Evolutionary conservation across 768 basidiomycete genomes (phyloP).

Genomic region (Pleurotus eryngii): DNA sequence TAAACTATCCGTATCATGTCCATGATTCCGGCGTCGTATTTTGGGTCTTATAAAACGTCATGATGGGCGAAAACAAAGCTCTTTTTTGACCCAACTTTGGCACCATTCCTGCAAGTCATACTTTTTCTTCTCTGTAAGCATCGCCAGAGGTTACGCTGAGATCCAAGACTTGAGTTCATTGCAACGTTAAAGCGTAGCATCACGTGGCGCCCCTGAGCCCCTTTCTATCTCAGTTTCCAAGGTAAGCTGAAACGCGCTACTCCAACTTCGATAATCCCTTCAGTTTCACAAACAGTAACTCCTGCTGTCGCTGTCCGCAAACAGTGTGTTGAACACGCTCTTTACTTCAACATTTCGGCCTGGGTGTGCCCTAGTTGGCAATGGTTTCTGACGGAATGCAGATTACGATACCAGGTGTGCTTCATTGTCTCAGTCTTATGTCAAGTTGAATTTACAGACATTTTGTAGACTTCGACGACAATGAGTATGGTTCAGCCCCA

Average conservation of each 20-base stretch:
- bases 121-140: too few relatives aligned
- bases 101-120: too few relatives aligned
- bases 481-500: constrained; percentile 57
- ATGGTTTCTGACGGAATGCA: constrained; percentile 43
- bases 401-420: constrained; percentile 63
- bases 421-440: neutral
- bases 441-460: constrained; percentile 4
- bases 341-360: neutral
- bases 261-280: neutral
- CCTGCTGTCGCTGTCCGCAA: neutral
- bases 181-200: too few relatives aligned
- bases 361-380: neutral
- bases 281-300: neutral
- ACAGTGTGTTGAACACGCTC: neutral
- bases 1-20: too few relatives aligned
- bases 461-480: constrained; percentile 72
- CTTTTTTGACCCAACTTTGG: too few relatives aligned
- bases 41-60: too few relatives aligned
- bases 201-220: neutral
- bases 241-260: neutral
- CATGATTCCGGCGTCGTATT: too few relatives aligned
- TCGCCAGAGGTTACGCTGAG: too few relatives aligned
- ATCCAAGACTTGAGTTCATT: too few relatives aligned
- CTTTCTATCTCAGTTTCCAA: neutral
- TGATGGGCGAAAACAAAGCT: too few relatives aligned